Evolutionary conservation across 257 asterid species (phyloP), one percentile per base, ranked within the genome.

Genomic region (Lithospermum erythrorhizon): DNA sequence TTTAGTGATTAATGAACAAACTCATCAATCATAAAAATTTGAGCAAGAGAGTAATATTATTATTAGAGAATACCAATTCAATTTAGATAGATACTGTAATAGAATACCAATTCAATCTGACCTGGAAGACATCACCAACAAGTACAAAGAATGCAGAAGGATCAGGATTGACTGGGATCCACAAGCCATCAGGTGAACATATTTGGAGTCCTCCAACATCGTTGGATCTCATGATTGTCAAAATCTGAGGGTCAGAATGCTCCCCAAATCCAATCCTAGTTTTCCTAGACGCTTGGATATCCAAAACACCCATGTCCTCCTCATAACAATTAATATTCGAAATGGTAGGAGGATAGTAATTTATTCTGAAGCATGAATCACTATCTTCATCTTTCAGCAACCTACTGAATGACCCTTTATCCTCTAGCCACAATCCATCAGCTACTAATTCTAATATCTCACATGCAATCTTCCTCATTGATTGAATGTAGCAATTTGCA

Each of bases 281-380:
- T 47, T 77, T 73, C n/a, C 70, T 53, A 13, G 15, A 27, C 6
- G 25, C 4, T 32, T 17, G 2, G 14, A 22, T 24, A 7, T 69
- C 21, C 7, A 48, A 48, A 25, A 64, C 59, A 51, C 17, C 58
- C 21, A 1, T 57, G 5, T 30, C 59, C 9, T 35, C 53, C 15
- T 63, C 63, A 30, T 19, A 32, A 35, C 13, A 25, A 30, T 19
- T 0, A 8, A 10, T n/a, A 59, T 23, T n/a, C 5, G 69, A 62
- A 37, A 9, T 29, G 57, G 19, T 13, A 2, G 86, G 66, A 51
- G 93, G 90, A 57, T 85, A 88, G 82, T 83, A 82, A 70, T 88
- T 88, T 71, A 88, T 71, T 35, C 90, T 66, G 82, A 88, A 80
- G 75, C 87, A 88, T 3, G 96, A 88, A 70, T 88, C 96, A 55